These are phyloP conservation scores for Apophysomyces sp. DNA, from an alignment of 371 early-diverging fungal genomes.

Conservation along the genomic window DNA sequence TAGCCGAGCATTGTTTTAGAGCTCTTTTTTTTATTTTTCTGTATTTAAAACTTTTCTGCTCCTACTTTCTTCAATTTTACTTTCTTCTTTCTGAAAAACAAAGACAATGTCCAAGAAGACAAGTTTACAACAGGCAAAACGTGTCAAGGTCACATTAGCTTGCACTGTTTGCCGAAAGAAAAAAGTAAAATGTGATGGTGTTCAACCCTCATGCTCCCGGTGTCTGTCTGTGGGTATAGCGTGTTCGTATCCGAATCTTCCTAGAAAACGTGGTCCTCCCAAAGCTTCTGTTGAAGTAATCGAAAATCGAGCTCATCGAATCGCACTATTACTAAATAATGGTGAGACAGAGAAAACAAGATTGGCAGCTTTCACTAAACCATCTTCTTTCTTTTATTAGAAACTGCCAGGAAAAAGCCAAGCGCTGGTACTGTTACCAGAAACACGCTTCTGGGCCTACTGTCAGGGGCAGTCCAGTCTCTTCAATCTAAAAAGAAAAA, in stretches of 20 bases:
- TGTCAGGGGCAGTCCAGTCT: slow-evolving; percentile 8
- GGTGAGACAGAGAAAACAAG: neutral
- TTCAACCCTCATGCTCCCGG: slow-evolving; percentile 43
- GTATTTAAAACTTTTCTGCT: slow-evolving; percentile 1
- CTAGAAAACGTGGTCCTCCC: slow-evolving; percentile 64
- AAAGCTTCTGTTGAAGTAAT: slow-evolving; percentile 76
- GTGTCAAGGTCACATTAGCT: slow-evolving; percentile 49
- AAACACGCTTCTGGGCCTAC: neutral
- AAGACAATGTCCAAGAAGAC: slow-evolving; percentile 3
- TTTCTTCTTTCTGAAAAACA: slow-evolving; percentile 6
- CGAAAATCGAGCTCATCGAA: slow-evolving; percentile 67
- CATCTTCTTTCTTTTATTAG: neutral
- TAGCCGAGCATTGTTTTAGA: slow-evolving; percentile 5
- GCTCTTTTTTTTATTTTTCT: slow-evolving; percentile 9
- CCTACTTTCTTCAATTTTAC: slow-evolving; percentile 6
- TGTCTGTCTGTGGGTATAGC: slow-evolving; percentile 29
- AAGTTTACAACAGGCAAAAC: slow-evolving; percentile 19
- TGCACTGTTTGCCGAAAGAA: slow-evolving; percentile 47
- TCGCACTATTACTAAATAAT: slow-evolving; percentile 45
- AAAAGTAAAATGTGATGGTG: slow-evolving; percentile 50
- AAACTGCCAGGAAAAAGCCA: neutral
- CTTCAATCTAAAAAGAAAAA: slow-evolving; percentile 7
- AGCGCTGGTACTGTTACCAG: neutral
- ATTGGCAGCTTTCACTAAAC: neutral
- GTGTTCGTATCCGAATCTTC: slow-evolving; percentile 37